phyloP scores from a whole-genome alignment of 139 green algal genomes.

The Auxenochlorella protothecoides region DNA sequence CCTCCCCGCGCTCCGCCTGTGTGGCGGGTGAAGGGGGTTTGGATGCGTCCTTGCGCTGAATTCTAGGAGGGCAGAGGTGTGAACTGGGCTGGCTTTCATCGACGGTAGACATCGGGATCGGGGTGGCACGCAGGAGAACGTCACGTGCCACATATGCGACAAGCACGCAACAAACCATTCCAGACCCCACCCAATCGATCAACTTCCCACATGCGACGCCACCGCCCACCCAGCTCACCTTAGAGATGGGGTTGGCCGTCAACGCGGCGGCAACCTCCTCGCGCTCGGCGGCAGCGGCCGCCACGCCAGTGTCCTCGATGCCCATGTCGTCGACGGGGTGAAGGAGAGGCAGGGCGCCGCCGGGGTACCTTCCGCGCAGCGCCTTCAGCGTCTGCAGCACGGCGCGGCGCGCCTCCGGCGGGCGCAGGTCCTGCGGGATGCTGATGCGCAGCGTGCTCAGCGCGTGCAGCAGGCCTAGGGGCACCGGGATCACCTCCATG shows the following conservation, averaged over 20 bases:
- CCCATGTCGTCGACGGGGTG: slow-evolving; percentile 81
- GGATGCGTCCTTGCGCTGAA: too few species aligned
- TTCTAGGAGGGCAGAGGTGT: too few species aligned
- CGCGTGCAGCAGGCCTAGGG: slow-evolving; percentile 46
- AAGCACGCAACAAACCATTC: too few species aligned
- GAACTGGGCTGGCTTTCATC: too few species aligned
- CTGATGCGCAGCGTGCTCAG: slow-evolving; percentile 61
- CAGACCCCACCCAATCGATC: too few species aligned
- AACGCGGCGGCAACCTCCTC: not conserved
- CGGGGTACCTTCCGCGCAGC: slow-evolving; percentile 29
- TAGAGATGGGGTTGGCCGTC: not conserved
- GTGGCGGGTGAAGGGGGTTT: too few species aligned
- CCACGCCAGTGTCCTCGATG: slow-evolving; percentile 40
- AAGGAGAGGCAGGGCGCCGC: slow-evolving; percentile 51
- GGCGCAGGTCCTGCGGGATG: slow-evolving; percentile 70
- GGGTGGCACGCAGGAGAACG: too few species aligned
- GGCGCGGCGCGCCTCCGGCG: slow-evolving; percentile 28
- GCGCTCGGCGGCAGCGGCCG: slow-evolving; percentile 14
- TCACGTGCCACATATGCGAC: too few species aligned
- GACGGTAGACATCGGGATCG: too few species aligned
- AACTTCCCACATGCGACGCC: not conserved
- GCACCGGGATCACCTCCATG: slow-evolving; percentile 68
- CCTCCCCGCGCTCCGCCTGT: too few species aligned
- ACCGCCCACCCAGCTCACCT: not conserved
- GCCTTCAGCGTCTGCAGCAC: slow-evolving; percentile 46